Evolutionary conservation across 139 green algal species (phyloP).

Genomic region (Tetraselmis chui): DNA sequence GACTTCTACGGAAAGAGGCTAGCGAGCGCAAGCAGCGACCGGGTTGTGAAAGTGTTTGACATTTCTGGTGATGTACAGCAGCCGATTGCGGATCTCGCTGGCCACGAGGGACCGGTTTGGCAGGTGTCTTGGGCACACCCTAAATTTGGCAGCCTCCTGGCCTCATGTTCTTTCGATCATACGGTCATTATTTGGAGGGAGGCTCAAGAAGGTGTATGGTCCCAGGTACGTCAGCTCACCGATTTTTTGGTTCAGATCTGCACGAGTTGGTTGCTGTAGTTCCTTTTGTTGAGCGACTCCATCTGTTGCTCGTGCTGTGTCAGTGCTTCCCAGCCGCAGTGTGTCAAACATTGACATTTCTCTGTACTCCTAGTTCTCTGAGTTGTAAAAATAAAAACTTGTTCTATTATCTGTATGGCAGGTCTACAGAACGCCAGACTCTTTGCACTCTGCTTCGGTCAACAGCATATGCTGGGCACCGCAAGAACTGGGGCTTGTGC

Average conservation of each 20-base stretch:
- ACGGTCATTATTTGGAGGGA: slow-evolving; percentile 92
- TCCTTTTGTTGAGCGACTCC: too few relatives aligned
- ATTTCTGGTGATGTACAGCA: slow-evolving; percentile 49
- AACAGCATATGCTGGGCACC: slow-evolving; percentile 91
- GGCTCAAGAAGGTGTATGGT: slow-evolving; percentile 57
- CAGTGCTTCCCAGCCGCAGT: too few relatives aligned
- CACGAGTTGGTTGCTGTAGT: too few relatives aligned
- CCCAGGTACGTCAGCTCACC: slow-evolving; percentile 62
- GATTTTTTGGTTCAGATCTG: too few relatives aligned
- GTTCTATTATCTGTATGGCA: too few relatives aligned
- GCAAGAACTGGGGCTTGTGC: slow-evolving; percentile 80
- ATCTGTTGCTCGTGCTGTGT: too few relatives aligned
- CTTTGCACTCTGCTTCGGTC: slow-evolving; percentile 68
- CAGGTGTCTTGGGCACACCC: slow-evolving; percentile 88
- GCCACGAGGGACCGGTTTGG: slow-evolving; percentile 91
- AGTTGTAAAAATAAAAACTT: too few relatives aligned
- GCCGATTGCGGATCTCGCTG: slow-evolving; percentile 63
- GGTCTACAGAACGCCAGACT: background rate
- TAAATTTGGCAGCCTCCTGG: slow-evolving; percentile 87
- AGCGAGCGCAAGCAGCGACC: slow-evolving; percentile 87
- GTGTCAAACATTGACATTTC: too few relatives aligned
- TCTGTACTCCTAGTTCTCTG: too few relatives aligned
- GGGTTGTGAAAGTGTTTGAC: slow-evolving; percentile 83
- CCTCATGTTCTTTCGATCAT: slow-evolving; percentile 88
- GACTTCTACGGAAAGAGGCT: slow-evolving; percentile 95